phyloP scores from a whole-genome alignment of 2,329 filamentous ascomycete genomes.

The Exophiala oligosperma region DNA sequence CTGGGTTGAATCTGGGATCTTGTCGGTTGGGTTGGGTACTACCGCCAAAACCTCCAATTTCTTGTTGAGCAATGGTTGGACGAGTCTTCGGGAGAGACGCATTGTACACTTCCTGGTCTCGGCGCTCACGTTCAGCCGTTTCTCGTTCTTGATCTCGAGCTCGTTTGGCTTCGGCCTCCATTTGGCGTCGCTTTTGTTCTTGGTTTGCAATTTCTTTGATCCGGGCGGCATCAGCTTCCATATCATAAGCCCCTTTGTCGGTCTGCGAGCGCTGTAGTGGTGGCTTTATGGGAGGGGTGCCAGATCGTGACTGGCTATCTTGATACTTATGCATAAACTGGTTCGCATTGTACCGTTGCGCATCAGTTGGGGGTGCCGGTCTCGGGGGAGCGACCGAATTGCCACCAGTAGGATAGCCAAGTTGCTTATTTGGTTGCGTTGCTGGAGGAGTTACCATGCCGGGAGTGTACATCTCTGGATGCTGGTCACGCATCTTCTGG shows the following conservation, averaged over 20 bases:
- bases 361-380: constrained; percentile 57
- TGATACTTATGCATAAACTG: constrained; percentile 36
- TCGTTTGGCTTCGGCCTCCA: constrained; percentile 43
- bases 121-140: constrained; percentile 62
- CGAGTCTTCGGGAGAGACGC: constrained; percentile 81
- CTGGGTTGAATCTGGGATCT: constrained; percentile 76
- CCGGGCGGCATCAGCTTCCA: constrained; percentile 44
- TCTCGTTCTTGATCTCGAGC: constrained; percentile 52
- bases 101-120: constrained; percentile 86
- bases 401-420: constrained; percentile 56
- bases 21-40: constrained; percentile 36
- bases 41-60: constrained; percentile 69
- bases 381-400: constrained; percentile 67
- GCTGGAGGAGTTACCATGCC: constrained; percentile 40
- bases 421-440: constrained; percentile 58
- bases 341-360: constrained; percentile 46
- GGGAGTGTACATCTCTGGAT: constrained; percentile 60
- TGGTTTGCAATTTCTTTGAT: constrained; percentile 60
- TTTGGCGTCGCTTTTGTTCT: constrained; percentile 47
- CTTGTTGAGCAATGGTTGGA: constrained; percentile 80
- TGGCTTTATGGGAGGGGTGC: constrained; percentile 49
- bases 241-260: constrained; percentile 39
- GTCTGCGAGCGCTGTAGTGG: constrained; percentile 57
- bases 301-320: constrained; percentile 31
- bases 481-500: constrained; percentile 64